Base-by-base conservation (phyloP, 1,284 basidiomycete genomes). In the Cryptococcus jaspeensis region DNA sequence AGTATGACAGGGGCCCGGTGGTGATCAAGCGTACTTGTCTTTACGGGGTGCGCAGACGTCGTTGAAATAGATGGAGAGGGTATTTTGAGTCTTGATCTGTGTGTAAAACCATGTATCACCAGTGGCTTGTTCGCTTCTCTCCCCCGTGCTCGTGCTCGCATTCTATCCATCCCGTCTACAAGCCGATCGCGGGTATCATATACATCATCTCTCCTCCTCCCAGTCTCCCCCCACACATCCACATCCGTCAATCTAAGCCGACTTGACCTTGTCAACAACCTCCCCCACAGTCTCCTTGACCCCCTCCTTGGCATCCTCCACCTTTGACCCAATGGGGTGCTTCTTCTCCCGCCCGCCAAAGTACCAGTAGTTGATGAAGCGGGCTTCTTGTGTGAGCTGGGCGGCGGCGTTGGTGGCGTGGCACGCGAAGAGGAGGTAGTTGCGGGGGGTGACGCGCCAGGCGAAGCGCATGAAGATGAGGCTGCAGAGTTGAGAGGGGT, bases 381-480 rank as follows among this genome's bases (percentile, higher is more conserved):
- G 86, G 13, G 78, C 80, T n/a, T 87, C 88, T 77, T 97, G 92
- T 20, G 89, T 68, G 2, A 84, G 75, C 75, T 97, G 93, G 0
- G 92, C 89, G n/a, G 88, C 81, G 5, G 87, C 84, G 75, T 97
- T 97, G 53, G 92, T 95, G 16, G 84, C 80, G 78, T 97, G 93
- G 75, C 93, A 96, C 5, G 88, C 92, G 77, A 96, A 91, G 52
- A 96, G 83, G 54, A 96, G 83, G 81, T 95, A 92, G 78, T 98
- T 98, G 65, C 94, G 85, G 16, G 93, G 93, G 72, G 92, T 86
- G 39, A 97, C 93, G 58, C 85, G 85, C 94, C 94, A 97, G 59
- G 93, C 92, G 75, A 96, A 96, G 44, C 92, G 88, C 88, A 93
- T 94, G 80, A 96, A 96, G 62, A 94, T 90, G 81, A 90, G 71